Evolutionary conservation across 768 basidiomycete genomes (phyloP), one percentile per base, ranked within the genome.

Genomic region (Lactarius hengduanensis): DNA sequence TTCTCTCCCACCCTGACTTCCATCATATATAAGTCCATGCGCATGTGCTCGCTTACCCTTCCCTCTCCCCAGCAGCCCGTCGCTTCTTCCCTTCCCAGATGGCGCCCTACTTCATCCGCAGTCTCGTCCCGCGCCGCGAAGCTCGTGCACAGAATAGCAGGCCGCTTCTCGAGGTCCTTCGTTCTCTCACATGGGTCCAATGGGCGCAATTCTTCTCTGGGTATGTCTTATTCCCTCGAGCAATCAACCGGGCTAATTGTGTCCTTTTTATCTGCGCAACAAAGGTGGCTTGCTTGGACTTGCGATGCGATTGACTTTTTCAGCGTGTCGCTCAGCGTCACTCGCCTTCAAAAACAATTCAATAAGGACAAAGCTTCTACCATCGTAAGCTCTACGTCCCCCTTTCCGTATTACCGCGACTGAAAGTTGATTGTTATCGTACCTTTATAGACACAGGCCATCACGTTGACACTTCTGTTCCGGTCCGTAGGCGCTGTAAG

Each of bases 381-480:
- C 41, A 85, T 91, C 43, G 82, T 83, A 59, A 69, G 78, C 71
- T 54, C 28, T 30, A 34, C 59, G 16, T 57, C 20, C 16, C 62
- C 18, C 9, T 32, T 34, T 55, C 18, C 9, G 4, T 18, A 10
- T 10, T 20, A n/a, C 18, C 47, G 53, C 16, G 30, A 34, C 54
- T 58, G 59, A 66, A 30, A 41, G 30, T 26, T 57, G 34, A 61
- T 36, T 28, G 38, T 16, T 53, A 20, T 20, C 8, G 1, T 54
- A 53, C 22, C 38, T 20, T 28, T 57, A 45, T 63, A 83, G 82
- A 91, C 92, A 57, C 87, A 88, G 26, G 84, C 92, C 6, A 95
- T 98, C 74, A 97, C 96, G 9, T 82, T 98, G 57, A 97, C 96
- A 0, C 81, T 98, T 2, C 84, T 98, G 22, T 91, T 98, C 82